These are phyloP conservation scores for Aureobasidium mangrovei DNA, from an alignment of 2,329 filamentous ascomycete species.

Conservation along the genomic window DNA sequence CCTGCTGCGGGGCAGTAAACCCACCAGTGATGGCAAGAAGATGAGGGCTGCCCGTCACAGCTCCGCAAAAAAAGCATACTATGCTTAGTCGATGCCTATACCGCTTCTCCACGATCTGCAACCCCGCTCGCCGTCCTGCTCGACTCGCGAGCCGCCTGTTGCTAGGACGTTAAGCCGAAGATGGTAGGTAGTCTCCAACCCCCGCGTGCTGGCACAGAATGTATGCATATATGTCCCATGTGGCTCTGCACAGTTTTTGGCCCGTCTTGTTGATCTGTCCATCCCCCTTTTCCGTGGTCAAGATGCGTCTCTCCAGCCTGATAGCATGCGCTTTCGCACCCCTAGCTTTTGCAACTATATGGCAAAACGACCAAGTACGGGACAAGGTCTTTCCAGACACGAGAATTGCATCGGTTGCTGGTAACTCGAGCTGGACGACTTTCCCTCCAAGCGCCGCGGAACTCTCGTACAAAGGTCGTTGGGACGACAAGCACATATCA, in stretches of 20 bases:
- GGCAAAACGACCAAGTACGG: constrained; percentile 36
- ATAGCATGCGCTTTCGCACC: constrained; percentile 12
- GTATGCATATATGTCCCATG: no score
- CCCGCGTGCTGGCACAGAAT: neutral
- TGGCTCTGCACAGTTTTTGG: no score
- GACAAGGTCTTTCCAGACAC: constrained; percentile 33
- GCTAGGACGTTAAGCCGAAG: neutral
- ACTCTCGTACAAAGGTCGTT: constrained; percentile 53
- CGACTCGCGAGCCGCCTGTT: neutral
- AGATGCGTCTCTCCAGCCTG: neutral
- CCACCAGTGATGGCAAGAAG: neutral
- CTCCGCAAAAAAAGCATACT: neutral
- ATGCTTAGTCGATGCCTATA: neutral
- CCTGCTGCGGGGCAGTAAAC: neutral
- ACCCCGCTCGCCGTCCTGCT: neutral
- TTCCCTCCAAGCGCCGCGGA: constrained; percentile 46
- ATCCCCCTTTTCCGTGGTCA: neutral
- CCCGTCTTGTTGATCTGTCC: neutral
- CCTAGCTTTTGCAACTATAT: constrained; percentile 24
- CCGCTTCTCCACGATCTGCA: neutral
- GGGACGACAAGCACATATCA: constrained; percentile 52
- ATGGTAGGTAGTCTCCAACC: neutral
- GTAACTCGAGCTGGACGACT: constrained; percentile 34
- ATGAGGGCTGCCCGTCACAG: no score
- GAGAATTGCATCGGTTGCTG: constrained; percentile 25